A percentile compares a stretch with the other conserved stretches of the same genome.
Conservation (phyloP, 257 asterid species). For the Solanum sejunctum region DNA sequence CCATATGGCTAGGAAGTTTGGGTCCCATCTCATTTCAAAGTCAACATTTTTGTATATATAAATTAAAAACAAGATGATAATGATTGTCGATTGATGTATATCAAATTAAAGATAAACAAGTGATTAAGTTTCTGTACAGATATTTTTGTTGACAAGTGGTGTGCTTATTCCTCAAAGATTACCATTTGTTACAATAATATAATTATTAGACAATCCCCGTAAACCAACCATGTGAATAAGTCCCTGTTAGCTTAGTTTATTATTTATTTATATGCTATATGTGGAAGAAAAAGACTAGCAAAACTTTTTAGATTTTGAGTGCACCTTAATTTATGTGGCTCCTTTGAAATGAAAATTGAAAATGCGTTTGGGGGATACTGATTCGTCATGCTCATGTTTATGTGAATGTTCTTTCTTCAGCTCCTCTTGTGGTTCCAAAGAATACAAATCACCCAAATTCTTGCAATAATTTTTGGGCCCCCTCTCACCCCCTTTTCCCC, state of each 20-base stretch:
- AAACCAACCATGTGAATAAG: constrained; percentile 35
- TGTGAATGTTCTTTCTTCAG: constrained; percentile 6
- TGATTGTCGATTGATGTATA: neutral
- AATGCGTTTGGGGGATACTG: neutral
- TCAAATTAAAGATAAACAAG: neutral
- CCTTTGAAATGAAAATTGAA: neutral
- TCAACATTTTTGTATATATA: neutral
- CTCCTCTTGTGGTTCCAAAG: constrained; percentile 44
- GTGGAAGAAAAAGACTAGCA: neutral
- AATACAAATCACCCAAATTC: constrained; percentile 25
- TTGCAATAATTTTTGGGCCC: constrained; percentile 5
- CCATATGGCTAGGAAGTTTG: neutral
- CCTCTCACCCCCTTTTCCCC: neutral
- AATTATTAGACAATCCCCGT: constrained; percentile 18
- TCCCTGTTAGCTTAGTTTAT: neutral
- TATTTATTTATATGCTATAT: constrained; percentile 2
- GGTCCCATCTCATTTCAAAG: neutral
- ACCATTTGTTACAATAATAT: neutral
- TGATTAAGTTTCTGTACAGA: neutral
- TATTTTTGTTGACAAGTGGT: neutral
- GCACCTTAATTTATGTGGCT: neutral
- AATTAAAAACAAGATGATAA: neutral
- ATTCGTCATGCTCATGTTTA: neutral
- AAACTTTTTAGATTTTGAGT: neutral
- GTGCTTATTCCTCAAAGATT: neutral